Percentiles rank a stretch among this genome's conserved stretches.
Evolutionary conservation across 139 green algal species (phyloP).

Genomic region (Chlorella sorokiniana): DNA sequence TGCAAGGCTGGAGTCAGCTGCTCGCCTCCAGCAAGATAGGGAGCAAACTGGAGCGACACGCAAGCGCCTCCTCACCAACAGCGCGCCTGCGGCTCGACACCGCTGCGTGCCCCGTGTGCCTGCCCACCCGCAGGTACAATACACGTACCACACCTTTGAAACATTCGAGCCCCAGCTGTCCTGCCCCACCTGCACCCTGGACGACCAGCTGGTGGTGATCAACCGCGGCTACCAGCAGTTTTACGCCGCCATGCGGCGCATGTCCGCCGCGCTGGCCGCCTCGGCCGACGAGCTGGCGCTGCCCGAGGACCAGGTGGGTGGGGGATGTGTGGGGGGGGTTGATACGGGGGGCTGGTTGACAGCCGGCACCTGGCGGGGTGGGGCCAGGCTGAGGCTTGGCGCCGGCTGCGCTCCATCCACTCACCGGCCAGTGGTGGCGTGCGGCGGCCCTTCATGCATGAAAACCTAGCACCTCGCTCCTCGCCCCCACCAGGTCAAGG

Average conservation of each 20-base stretch:
- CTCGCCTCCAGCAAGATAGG: background rate
- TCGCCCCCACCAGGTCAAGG: background rate
- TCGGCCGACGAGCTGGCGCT: background rate
- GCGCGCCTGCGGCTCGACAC: too few relatives aligned
- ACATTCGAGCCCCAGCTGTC: background rate
- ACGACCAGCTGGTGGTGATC: slow-evolving; percentile 27
- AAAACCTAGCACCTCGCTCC: background rate
- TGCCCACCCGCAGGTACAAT: slow-evolving; percentile 15
- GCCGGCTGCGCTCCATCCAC: too few relatives aligned
- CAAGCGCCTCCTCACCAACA: too few relatives aligned
- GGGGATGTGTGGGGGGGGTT: background rate
- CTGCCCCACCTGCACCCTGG: slow-evolving; percentile 43
- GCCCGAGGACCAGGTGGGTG: background rate
- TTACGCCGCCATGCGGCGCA: background rate
- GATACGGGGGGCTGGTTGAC: background rate
- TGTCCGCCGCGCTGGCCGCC: background rate
- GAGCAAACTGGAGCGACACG: too few relatives aligned
- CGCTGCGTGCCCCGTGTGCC: too few relatives aligned
- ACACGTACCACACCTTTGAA: slow-evolving; percentile 36
- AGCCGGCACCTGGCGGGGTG: background rate
- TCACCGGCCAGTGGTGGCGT: too few relatives aligned
- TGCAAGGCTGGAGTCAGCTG: background rate
- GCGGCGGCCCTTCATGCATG: too few relatives aligned
- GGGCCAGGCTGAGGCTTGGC: too few relatives aligned
- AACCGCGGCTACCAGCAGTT: slow-evolving; percentile 39